These are phyloP conservation scores for Lactarius akahatsu DNA, from an alignment of 768 basidiomycete species.

Conservation along the genomic window DNA sequence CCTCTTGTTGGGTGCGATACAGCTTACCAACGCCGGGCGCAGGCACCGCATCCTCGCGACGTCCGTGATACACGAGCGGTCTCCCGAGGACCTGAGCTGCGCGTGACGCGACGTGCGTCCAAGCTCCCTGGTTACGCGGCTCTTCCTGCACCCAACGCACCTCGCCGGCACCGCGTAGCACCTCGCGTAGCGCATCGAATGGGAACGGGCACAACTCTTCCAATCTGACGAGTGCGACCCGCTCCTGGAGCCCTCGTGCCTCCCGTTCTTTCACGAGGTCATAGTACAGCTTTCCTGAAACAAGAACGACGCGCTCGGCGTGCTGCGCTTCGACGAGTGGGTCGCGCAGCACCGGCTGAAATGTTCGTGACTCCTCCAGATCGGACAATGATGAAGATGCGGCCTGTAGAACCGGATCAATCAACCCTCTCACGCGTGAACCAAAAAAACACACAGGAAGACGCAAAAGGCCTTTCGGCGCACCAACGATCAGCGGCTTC, in stretches of 20 bases:
- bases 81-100: constrained; percentile 5
- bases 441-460: constrained; percentile 53
- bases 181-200: constrained; percentile 50
- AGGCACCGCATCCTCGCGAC: constrained; percentile 70
- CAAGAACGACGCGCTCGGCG: constrained; percentile 65
- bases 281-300: constrained; percentile 87
- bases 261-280: constrained; percentile 74
- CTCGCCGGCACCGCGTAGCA: constrained; percentile 44
- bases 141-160: constrained; percentile 83
- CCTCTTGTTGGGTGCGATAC: constrained; percentile 64
- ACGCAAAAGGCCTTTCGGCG: constrained; percentile 80
- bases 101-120: constrained; percentile 60
- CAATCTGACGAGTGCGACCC: constrained; percentile 69
- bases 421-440: neutral
- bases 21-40: constrained; percentile 73
- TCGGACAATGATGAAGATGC: constrained; percentile 69
- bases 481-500: constrained; percentile 82
- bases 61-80: constrained; percentile 56
- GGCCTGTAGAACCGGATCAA: constrained; percentile 45
- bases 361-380: constrained; percentile 55
- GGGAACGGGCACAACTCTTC: constrained; percentile 93
- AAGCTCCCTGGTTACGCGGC: constrained; percentile 84
- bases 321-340: constrained; percentile 38
- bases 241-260: constrained; percentile 43
- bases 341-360: constrained; percentile 69